These are phyloP conservation scores for Mucor racemosus DNA, from an alignment of 371 early-diverging fungal species.

Conservation along the genomic window DNA sequence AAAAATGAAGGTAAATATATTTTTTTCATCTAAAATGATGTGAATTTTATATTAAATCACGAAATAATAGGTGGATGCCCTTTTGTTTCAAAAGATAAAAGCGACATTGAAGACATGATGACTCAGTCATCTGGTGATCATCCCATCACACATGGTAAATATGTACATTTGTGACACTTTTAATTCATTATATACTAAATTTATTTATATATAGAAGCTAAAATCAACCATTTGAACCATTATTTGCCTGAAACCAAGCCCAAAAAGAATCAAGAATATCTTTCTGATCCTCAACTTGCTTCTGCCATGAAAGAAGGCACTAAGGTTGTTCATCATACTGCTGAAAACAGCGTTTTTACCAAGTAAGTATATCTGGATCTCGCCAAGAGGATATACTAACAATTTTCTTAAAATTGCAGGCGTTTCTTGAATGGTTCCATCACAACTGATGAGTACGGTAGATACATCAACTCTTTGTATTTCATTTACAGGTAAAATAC, in stretches of 20 bases:
- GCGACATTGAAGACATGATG: slow-evolving; percentile 22
- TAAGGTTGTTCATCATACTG: slow-evolving; percentile 57
- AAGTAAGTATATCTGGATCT: slow-evolving; percentile 33
- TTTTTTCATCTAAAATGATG: not conserved
- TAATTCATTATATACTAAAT: not conserved
- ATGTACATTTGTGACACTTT: not conserved
- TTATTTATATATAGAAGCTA: slow-evolving; percentile 1
- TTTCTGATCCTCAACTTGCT: slow-evolving; percentile 47
- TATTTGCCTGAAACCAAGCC: slow-evolving; percentile 21
- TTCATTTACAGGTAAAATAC: slow-evolving; percentile 47
- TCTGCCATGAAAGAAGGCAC: slow-evolving; percentile 60
- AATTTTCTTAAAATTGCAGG: not conserved
- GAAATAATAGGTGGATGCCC: slow-evolving; percentile 9
- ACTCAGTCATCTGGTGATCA: slow-evolving; percentile 14
- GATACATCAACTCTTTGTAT: slow-evolving; percentile 48
- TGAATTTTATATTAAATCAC: not conserved
- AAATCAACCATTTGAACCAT: slow-evolving; percentile 13
- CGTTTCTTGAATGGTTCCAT: slow-evolving; percentile 31
- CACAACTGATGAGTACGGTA: slow-evolving; percentile 46
- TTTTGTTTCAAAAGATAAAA: slow-evolving; percentile 13
- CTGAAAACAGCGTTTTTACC: slow-evolving; percentile 62
- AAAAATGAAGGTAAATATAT: not conserved
- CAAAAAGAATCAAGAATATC: slow-evolving; percentile 20
- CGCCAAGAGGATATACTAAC: not conserved
- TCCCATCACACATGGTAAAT: not conserved